Percentiles rank a stretch among this genome's conserved stretches.
Evolutionary conservation across 805 yeast species (phyloP).

Genomic region (Torulaspora gathmanii): DNA sequence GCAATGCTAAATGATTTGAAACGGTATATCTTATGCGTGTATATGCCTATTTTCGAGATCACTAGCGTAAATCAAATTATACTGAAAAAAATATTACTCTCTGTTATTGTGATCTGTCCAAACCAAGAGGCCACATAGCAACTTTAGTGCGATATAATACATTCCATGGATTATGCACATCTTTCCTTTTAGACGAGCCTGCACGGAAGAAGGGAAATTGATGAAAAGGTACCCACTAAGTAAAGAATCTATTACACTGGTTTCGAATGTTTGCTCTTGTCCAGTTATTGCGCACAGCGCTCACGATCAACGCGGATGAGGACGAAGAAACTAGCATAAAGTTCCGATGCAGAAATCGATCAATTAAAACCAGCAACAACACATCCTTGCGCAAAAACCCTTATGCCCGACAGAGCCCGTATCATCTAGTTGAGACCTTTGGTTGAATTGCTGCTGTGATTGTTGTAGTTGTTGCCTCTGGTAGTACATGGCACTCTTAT

Average conservation of each 20-base stretch:
- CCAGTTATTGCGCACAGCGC: conserved; percentile 17
- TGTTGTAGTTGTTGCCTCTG: conserved; percentile 14
- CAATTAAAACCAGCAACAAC: conserved; percentile 22
- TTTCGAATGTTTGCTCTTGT: background rate
- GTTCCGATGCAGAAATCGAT: conserved; percentile 2
- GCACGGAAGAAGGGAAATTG: background rate
- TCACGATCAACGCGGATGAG: conserved; percentile 17
- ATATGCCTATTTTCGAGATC: too few species aligned
- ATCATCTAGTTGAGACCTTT: conserved; percentile 10
- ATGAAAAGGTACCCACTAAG: background rate
- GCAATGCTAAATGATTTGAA: background rate
- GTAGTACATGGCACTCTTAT: conserved; percentile 10
- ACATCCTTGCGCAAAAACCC: conserved; percentile 21
- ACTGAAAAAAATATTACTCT: background rate
- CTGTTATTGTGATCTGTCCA: background rate
- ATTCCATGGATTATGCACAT: conserved; percentile 1
- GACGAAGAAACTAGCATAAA: conserved; percentile 4
- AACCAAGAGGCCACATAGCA: background rate
- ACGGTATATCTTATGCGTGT: background rate
- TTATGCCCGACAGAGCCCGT: conserved; percentile 6
- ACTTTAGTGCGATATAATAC: conserved; percentile 5
- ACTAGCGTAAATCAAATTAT: too few species aligned
- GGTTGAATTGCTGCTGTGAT: conserved; percentile 11
- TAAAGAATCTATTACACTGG: background rate
- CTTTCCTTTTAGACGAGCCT: background rate